A percentile compares a stretch with the other conserved stretches of the same genome.
Evolutionary conservation across 2,329 filamentous ascomycete genomes (phyloP).

Genomic region (Xylaria sp.): DNA sequence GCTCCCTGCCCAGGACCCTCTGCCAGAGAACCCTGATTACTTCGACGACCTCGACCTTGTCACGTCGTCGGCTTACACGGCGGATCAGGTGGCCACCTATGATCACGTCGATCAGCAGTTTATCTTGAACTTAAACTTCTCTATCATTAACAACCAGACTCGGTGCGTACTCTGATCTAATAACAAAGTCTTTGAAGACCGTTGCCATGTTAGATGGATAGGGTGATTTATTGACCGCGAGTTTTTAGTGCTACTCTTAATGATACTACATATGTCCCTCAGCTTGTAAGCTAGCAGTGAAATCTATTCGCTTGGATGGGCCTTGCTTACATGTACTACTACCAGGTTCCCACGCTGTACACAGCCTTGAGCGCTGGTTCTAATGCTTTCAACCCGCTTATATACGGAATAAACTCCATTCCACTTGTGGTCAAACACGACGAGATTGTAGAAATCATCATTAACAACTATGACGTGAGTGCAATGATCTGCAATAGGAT

Average conservation of each 20-base stretch:
- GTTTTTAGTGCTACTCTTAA: conserved; percentile 32
- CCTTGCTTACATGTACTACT: conserved; percentile 6
- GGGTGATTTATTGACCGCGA: conserved; percentile 6
- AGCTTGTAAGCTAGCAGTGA: conserved; percentile 18
- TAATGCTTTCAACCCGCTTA: conserved; percentile 28
- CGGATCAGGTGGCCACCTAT: conserved; percentile 29
- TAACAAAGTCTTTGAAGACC: not conserved
- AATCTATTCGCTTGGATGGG: not conserved
- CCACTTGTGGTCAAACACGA: conserved; percentile 25
- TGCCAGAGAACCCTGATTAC: conserved; percentile 11
- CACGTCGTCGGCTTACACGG: conserved; percentile 23
- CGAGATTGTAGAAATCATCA: conserved; percentile 29
- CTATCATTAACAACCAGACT: conserved; percentile 28
- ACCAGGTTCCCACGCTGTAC: conserved; percentile 31
- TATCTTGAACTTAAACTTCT: conserved; percentile 32
- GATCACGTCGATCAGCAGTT: conserved; percentile 24
- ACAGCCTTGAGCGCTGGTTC: conserved; percentile 28
- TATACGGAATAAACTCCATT: conserved; percentile 29
- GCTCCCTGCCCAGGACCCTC: conserved; percentile 26
- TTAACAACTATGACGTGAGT: conserved; percentile 37
- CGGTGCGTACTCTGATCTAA: conserved; percentile 12
- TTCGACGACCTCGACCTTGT: conserved; percentile 26
- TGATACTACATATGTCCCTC: conserved; percentile 18
- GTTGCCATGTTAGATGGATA: not conserved
- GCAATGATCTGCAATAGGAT: not conserved